Conservation (phyloP, 2,329 filamentous ascomycete species). For the Penicillium nordicum region DNA sequence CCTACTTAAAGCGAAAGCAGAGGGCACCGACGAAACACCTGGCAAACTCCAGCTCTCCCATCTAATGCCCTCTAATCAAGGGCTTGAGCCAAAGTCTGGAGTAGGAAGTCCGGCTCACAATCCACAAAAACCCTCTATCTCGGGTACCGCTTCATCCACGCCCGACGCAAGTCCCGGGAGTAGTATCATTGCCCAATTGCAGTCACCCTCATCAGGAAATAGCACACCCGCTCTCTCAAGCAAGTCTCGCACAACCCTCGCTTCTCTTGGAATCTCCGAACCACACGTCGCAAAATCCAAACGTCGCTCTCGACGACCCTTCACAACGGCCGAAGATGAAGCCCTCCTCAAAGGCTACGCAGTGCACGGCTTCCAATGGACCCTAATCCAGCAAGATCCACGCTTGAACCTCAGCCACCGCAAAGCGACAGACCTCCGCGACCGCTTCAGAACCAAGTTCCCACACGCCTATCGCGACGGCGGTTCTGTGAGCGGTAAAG, state of each 20-base stretch:
- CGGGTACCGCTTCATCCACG: constrained; percentile 19
- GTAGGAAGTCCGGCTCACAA: constrained; percentile 12
- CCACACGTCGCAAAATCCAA: constrained; percentile 49
- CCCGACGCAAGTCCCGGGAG: constrained; percentile 14
- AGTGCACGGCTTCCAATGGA: constrained; percentile 60
- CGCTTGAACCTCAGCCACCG: constrained; percentile 51
- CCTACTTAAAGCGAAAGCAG: constrained; percentile 31
- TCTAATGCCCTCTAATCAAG: constrained; percentile 18
- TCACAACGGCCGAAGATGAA: constrained; percentile 56
- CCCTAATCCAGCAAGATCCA: constrained; percentile 55
- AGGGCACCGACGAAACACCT: constrained; percentile 20
- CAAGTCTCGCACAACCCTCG: constrained; percentile 33
- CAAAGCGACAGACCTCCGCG: constrained; percentile 57
- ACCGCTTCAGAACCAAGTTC: constrained; percentile 59
- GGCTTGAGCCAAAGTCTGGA: constrained; percentile 13
- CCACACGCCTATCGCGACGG: constrained; percentile 54
- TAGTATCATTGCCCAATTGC: constrained; percentile 12
- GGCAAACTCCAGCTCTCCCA: constrained; percentile 29
- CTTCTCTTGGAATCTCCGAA: constrained; percentile 48
- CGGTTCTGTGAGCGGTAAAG: constrained; percentile 38
- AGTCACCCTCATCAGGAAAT: constrained; percentile 21
- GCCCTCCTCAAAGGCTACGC: constrained; percentile 58
- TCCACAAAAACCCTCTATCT: constrained; percentile 16
- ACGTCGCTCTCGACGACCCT: constrained; percentile 54
- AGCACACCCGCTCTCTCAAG: constrained; percentile 29